These are phyloP conservation scores for Zygoascus tannicola DNA, from an alignment of 805 yeast species.

Conservation along the genomic window DNA sequence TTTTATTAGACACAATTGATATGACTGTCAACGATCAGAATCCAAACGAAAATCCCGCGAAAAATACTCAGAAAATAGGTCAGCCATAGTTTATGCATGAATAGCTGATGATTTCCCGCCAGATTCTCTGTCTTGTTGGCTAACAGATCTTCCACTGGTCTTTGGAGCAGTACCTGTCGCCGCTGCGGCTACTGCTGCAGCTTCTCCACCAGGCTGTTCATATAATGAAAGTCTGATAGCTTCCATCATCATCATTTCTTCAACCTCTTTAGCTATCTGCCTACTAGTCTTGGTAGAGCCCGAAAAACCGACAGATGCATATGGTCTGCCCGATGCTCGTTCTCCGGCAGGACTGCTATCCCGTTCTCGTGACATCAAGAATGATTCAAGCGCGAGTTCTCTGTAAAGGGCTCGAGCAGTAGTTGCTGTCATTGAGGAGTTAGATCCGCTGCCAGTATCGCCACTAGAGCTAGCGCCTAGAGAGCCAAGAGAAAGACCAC, in stretches of 20 bases:
- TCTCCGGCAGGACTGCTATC: constrained; percentile 4
- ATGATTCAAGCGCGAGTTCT: neutral
- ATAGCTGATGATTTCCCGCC: neutral
- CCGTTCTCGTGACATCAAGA: constrained; percentile 2
- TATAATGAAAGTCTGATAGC: constrained; percentile 63
- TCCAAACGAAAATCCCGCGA: too few species aligned
- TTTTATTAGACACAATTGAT: too few species aligned
- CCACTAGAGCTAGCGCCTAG: constrained; percentile 1
- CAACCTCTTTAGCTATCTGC: constrained; percentile 33
- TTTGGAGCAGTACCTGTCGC: neutral
- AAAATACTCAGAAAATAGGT: too few species aligned
- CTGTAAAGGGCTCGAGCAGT: constrained; percentile 2
- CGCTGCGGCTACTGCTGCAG: neutral
- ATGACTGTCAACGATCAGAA: too few species aligned
- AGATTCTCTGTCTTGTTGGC: neutral
- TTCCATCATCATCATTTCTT: constrained; percentile 75
- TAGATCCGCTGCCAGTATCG: constrained; percentile 14
- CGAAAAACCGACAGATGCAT: neutral
- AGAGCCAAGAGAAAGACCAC: constrained; percentile 10
- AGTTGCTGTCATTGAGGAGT: constrained; percentile 2
- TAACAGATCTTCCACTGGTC: too few species aligned
- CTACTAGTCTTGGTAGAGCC: neutral
- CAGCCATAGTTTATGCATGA: neutral
- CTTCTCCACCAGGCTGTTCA: constrained; percentile 1
- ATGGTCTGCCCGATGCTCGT: constrained; percentile 2